Evolutionary conservation across 805 yeast genomes (phyloP).

Genomic region (Metschnikowia noctiluminum): DNA sequence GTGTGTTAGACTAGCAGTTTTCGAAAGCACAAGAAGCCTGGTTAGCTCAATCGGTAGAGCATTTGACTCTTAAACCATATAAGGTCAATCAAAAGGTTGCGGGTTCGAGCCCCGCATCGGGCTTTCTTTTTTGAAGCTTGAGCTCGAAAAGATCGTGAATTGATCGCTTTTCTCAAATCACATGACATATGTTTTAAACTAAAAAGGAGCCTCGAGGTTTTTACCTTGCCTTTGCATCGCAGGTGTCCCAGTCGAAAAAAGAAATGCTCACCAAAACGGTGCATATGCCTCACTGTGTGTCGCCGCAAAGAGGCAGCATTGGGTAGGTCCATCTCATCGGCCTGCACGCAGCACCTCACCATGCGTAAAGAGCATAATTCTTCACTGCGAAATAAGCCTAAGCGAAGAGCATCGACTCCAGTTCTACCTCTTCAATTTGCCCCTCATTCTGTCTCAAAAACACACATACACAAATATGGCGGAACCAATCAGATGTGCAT

Average conservation of each 20-base stretch:
- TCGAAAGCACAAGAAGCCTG: constrained; percentile 15
- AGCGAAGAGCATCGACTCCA: background rate
- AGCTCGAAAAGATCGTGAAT: no score
- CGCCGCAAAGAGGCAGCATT: background rate
- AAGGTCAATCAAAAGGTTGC: constrained; percentile 33
- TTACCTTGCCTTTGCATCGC: no score
- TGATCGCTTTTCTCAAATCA: no score
- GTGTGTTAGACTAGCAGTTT: background rate
- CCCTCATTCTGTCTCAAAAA: background rate
- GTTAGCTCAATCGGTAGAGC: constrained; percentile 36
- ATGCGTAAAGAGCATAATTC: constrained; percentile 2
- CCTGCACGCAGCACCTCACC: constrained; percentile 12
- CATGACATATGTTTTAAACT: no score
- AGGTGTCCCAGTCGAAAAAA: background rate
- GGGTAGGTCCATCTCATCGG: constrained; percentile 15
- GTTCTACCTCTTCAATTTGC: background rate
- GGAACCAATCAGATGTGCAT: constrained; percentile 18
- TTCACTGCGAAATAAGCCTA: background rate
- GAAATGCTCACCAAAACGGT: no score
- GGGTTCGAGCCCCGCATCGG: constrained; percentile 36
- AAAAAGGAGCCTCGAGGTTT: no score
- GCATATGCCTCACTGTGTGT: no score
- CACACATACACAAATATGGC: constrained; percentile 9
- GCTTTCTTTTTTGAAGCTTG: constrained; percentile 13
- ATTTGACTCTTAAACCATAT: constrained; percentile 28